Base-by-base conservation (phyloP, 2,329 filamentous ascomycete genomes). In the Pseudogymnoascus pannorum region DNA sequence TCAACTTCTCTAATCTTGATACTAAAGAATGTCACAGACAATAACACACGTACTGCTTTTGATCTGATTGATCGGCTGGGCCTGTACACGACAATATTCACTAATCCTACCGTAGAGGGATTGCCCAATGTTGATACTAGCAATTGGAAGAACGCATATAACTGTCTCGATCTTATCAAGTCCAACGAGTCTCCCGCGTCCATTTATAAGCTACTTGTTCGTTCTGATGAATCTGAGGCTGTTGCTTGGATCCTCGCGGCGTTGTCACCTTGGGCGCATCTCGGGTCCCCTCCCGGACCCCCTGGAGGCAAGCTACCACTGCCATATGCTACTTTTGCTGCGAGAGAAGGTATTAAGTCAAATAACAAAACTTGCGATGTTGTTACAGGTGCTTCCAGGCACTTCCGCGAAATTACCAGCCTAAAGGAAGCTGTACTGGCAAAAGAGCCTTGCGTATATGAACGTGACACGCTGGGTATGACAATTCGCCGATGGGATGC, bases 241-340 rank as follows among this genome's bases (percentile, higher is more conserved):
- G 77, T 87, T 48, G 83, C 87, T 5, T 97, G 92, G 92, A 77
- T 89, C 16, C 79, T 95, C 18, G 84, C 87, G 2, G 86, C 91
- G 4, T 73, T 95, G 22, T 81, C 84, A 12, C 92, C 92, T 0
- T 97, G 91, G 86, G 76, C 78, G 71, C 75, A 64, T 71, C 75
- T 65, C 68, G 79, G 70, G 70, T 64, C 70, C 63, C 72, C 75
- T 54, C 63, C 73, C 60, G 69, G 70, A 4, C 72, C 7, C 70
- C 72, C 11, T 77, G 67, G 66, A 51, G 64, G 76, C 54, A 88
- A 84, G 69, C 71, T 75, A 18, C 76, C 81, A 3, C 79, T 81
- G 18, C 84, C 87, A 0, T 78, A 85, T 16, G 81, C 86, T 3
- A 81, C 82, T 2, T 76, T 84, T 29, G 87, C 88, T 4, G 87